Conservation (phyloP, 2,329 filamentous ascomycete species). For the Colletotrichum lentis region DNA sequence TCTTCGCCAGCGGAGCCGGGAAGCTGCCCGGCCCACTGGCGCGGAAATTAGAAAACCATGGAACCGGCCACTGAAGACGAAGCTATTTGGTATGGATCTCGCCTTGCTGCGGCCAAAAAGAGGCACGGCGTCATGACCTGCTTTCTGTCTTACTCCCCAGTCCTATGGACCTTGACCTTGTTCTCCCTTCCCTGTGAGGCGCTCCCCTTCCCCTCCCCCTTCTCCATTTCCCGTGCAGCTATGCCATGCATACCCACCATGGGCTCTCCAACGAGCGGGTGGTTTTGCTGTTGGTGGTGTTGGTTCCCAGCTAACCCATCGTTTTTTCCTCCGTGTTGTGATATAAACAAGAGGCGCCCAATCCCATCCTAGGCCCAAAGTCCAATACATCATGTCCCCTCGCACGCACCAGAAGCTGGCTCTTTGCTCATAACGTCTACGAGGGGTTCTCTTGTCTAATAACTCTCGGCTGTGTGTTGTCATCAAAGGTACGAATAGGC, state of each 20-base stretch:
- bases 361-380: not conserved
- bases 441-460: slow-evolving; percentile 2
- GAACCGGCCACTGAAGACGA: slow-evolving; percentile 16
- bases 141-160: slow-evolving; percentile 5
- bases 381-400: not conserved
- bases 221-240: not conserved
- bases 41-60: slow-evolving; percentile 30
- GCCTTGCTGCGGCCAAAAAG: slow-evolving; percentile 17
- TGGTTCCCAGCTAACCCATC: slow-evolving; percentile 3
- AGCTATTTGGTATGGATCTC: slow-evolving; percentile 24
- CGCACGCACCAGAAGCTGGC: slow-evolving; percentile 20
- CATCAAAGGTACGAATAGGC: slow-evolving; percentile 16
- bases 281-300: not conserved
- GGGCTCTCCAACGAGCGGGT: not conserved
- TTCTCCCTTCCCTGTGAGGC: not conserved
- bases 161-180: no score
- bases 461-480: slow-evolving; percentile 6
- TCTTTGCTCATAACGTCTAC: slow-evolving; percentile 17
- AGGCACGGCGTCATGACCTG: slow-evolving; percentile 9
- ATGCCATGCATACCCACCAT: slow-evolving; percentile 10
- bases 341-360: slow-evolving; percentile 30
- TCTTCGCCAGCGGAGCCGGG: slow-evolving; percentile 20
- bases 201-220: not conserved
- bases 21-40: slow-evolving; percentile 23
- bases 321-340: not conserved